phyloP scores from a whole-genome alignment of 345 rosid species.

The Corchorus olitorius region DNA sequence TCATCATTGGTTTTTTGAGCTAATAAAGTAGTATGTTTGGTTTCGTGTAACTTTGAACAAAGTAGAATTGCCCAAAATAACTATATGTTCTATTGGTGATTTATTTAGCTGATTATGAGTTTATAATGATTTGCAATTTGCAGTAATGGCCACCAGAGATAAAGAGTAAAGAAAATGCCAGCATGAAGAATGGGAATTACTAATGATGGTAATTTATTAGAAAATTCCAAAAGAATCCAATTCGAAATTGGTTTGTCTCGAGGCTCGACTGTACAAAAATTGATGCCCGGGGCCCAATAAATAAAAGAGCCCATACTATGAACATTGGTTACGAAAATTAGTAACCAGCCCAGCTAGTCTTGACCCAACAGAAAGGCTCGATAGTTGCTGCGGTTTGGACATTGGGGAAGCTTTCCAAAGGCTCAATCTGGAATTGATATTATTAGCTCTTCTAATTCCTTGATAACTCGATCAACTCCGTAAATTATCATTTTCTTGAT shows the following conservation, averaged over 20 bases:
- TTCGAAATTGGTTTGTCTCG: not conserved
- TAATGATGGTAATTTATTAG: not conserved
- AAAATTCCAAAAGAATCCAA: not conserved
- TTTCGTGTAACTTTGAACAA: too few species aligned
- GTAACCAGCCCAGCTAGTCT: not conserved
- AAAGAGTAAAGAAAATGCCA: not conserved
- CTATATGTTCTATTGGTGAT: not conserved
- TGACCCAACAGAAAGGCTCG: not conserved
- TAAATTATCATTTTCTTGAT: slow-evolving; percentile 80
- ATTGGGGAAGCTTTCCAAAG: not conserved
- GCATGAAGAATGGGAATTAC: not conserved
- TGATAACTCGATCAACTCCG: slow-evolving; percentile 52
- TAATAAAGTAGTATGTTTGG: too few species aligned
- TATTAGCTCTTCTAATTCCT: slow-evolving; percentile 34
- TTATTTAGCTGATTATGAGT: not conserved
- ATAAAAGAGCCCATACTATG: too few species aligned
- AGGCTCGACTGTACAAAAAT: not conserved
- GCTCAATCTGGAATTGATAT: slow-evolving; percentile 1
- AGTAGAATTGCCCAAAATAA: too few species aligned
- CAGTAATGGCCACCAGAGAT: not conserved
- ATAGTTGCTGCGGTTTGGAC: not conserved
- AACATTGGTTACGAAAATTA: not conserved
- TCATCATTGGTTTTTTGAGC: too few species aligned
- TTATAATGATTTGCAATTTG: not conserved
- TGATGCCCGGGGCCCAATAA: not conserved